Evolutionary conservation across 345 rosid species (phyloP), one percentile per base, ranked within the genome.

Genomic region (Erodium maritimum): DNA sequence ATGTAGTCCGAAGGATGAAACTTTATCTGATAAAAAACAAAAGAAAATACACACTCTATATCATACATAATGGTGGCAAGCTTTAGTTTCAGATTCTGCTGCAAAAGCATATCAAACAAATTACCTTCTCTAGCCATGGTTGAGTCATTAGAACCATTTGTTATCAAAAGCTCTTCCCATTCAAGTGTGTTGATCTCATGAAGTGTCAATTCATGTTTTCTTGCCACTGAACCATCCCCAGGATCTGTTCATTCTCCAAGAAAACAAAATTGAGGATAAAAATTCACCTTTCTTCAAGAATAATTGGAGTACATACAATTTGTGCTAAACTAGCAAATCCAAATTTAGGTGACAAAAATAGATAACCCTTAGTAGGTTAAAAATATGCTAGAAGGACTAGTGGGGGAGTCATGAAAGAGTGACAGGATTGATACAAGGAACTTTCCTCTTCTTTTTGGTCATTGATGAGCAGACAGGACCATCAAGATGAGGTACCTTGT

Each of bases 111-210:
- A 50, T 50, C 23, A 17, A 59, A 34, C 23, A 25, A 12, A 6
- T 65, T 74, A 93, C 97, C 96, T 75, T 59, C 71, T 66, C 54
- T 63, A 52, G 77, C 61, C 46, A 60, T 63, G 57, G 70, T 53
- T 18, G 62, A 72, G 67, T 67, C 64, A 58, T 67, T 65, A 57
- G 69, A 68, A 73, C 82, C 82, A 56, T 79, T 82, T 50, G 75
- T 59, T 60, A 82, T 77, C 55, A 88, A 66, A 55, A 86, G 83
- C 69, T 93, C 95, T 67, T 93, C 96, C 99, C 99, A 93, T 61
- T 93, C 99, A 66, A 93, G 95, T 17, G 97, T 93, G 71, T 89
- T 93, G 71, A 93, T 71, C 71, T 93, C 99, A 46, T 79, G 95
- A 77, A 93, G 83, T 74, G 73, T 80, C 77, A 69, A 73, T 67